Evolutionary conservation across 148 eudicot genomes (phyloP).

Genomic region (Camellia japonica): DNA sequence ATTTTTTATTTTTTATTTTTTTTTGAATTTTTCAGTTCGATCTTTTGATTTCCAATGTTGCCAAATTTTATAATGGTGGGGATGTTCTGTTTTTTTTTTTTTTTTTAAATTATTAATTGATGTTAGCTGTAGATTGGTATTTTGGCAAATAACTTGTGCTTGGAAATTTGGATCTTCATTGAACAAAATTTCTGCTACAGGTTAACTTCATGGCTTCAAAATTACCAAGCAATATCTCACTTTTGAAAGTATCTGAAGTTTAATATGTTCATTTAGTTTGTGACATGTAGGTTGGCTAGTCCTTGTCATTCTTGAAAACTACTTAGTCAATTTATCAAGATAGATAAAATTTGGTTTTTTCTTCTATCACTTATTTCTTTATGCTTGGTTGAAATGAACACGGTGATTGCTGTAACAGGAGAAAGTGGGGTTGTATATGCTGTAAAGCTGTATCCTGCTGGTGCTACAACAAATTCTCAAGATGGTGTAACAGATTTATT

Average conservation of each 20-base stretch:
- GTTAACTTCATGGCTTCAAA: not conserved
- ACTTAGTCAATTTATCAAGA: not conserved
- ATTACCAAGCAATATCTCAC: not conserved
- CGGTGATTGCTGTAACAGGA: conserved; percentile 38
- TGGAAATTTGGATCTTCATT: not conserved
- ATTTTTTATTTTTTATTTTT: not conserved
- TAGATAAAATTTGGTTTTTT: not conserved
- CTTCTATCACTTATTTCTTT: conserved; percentile 2
- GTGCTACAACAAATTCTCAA: conserved; percentile 98
- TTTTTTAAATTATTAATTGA: not conserved
- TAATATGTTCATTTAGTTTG: not conserved
- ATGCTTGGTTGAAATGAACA: not conserved
- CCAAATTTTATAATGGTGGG: not conserved
- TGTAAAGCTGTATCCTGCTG: conserved; percentile 93
- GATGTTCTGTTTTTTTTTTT: not conserved
- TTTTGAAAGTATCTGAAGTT: not conserved
- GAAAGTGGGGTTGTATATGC: conserved; percentile 78
- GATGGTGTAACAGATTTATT: conserved; percentile 97
- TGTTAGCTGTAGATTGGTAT: not conserved
- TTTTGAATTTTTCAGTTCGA: not conserved
- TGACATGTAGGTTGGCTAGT: not conserved
- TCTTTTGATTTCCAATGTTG: not conserved
- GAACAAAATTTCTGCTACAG: not conserved
- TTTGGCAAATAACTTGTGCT: not conserved
- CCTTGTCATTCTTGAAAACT: not conserved